A percentile compares a stretch with the other conserved stretches of the same genome.
These are phyloP conservation scores for Lachnellula suecica DNA, from an alignment of 2,329 filamentous ascomycete species.

Conservation along the genomic window DNA sequence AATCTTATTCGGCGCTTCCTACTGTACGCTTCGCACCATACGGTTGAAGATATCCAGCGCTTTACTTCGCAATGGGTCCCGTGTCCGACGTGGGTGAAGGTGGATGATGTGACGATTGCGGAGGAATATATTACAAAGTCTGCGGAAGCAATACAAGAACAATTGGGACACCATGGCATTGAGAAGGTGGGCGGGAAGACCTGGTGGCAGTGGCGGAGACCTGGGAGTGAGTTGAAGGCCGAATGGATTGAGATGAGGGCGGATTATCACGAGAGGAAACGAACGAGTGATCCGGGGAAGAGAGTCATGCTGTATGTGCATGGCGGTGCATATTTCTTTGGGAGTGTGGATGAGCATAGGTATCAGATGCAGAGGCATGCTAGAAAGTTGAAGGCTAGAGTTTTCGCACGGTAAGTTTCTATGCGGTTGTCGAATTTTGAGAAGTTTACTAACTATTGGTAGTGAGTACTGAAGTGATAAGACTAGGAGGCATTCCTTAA, in stretches of 20 bases:
- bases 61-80: slow-evolving; percentile 94
- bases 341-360: slow-evolving; percentile 93
- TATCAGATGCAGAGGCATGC: slow-evolving; percentile 98
- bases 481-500: slow-evolving; percentile 9
- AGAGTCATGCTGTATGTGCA: slow-evolving; percentile 93
- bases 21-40: slow-evolving; percentile 79
- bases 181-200: slow-evolving; percentile 74
- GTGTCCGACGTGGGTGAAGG: slow-evolving; percentile 81
- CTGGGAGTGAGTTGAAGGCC: slow-evolving; percentile 65
- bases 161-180: slow-evolving; percentile 77
- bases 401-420: slow-evolving; percentile 66
- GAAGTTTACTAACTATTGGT: slow-evolving; percentile 8
- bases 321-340: slow-evolving; percentile 93
- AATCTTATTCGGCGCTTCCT: slow-evolving; percentile 86
- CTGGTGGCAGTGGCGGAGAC: slow-evolving; percentile 88
- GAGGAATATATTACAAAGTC: slow-evolving; percentile 62
- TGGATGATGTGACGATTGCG: slow-evolving; percentile 66
- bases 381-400: slow-evolving; percentile 84
- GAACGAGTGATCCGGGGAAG: slow-evolving; percentile 56
- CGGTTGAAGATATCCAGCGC: slow-evolving; percentile 87
- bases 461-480: slow-evolving; percentile 19
- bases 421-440: slow-evolving; percentile 8
- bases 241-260: slow-evolving; percentile 97
- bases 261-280: slow-evolving; percentile 73
- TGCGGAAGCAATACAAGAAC: slow-evolving; percentile 64